Conservation (phyloP, 2,329 filamentous ascomycete genomes). For the Pseudocercospora pini-densiflorae region DNA sequence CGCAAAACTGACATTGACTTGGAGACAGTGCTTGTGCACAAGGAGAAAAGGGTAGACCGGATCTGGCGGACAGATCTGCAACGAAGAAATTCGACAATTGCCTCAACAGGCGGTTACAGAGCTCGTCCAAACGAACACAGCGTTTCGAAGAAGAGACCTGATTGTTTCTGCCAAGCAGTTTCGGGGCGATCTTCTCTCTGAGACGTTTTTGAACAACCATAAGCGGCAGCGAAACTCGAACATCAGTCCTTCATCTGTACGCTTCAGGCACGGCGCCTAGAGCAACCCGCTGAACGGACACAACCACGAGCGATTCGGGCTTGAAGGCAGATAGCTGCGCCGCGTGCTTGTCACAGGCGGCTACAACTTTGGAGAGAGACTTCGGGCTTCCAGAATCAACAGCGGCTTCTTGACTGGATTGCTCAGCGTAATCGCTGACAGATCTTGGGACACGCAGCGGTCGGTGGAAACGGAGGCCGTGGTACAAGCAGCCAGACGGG, state of each 20-base stretch:
- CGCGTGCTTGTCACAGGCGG: neutral
- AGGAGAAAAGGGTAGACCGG: neutral
- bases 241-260: conserved; percentile 2
- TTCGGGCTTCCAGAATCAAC: neutral
- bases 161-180: neutral
- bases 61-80: neutral
- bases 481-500: neutral
- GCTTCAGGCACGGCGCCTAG: conserved; percentile 5
- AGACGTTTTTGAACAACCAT: neutral
- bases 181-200: neutral
- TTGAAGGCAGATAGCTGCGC: neutral
- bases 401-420: neutral
- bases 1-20: conserved; percentile 8
- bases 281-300: neutral
- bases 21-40: neutral
- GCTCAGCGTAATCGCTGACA: conserved; percentile 11
- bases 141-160: neutral
- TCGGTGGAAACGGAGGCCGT: conserved; percentile 11
- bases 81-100: neutral
- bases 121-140: neutral
- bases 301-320: neutral
- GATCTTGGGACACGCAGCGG: conserved; percentile 9
- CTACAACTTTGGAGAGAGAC: conserved; percentile 4
- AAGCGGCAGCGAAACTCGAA: neutral
- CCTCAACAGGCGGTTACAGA: neutral